phyloP scores from a whole-genome alignment of 768 basidiomycete species.

The Daedaleopsis nitida region DNA sequence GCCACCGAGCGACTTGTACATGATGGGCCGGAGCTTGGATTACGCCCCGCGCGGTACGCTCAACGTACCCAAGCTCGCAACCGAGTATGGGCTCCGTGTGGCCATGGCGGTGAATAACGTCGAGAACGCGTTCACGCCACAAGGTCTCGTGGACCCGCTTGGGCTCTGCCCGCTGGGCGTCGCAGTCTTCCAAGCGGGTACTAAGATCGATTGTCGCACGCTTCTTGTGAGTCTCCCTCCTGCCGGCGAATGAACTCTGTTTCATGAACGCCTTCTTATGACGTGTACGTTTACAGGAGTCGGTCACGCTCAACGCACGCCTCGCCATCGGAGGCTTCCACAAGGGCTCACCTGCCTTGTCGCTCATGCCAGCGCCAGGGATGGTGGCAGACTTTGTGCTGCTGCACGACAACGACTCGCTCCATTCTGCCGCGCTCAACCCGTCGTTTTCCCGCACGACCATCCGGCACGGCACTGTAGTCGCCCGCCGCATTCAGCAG shows the following conservation, averaged over 20 bases:
- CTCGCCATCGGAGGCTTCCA: slow-evolving; percentile 39
- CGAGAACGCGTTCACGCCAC: slow-evolving; percentile 69
- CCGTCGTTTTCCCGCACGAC: slow-evolving; percentile 55
- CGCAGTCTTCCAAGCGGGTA: slow-evolving; percentile 60
- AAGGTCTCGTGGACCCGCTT: slow-evolving; percentile 66
- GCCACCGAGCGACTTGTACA: slow-evolving; percentile 68
- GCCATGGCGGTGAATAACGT: slow-evolving; percentile 68
- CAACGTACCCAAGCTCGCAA: slow-evolving; percentile 49
- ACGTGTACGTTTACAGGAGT: slow-evolving; percentile 38
- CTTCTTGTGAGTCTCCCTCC: slow-evolving; percentile 46
- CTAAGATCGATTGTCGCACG: slow-evolving; percentile 43
- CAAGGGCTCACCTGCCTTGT: slow-evolving; percentile 37
- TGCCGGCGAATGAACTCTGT: neutral
- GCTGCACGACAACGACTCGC: slow-evolving; percentile 47
- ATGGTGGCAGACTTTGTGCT: slow-evolving; percentile 61
- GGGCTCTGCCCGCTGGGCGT: slow-evolving; percentile 59
- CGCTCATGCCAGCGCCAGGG: slow-evolving; percentile 26
- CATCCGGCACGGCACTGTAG: slow-evolving; percentile 46
- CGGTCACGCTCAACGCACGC: slow-evolving; percentile 56
- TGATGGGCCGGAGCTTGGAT: slow-evolving; percentile 56
- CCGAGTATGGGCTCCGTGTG: slow-evolving; percentile 47
- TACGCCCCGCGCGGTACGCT: slow-evolving; percentile 53
- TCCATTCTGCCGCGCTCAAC: slow-evolving; percentile 51
- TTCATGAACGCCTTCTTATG: neutral
- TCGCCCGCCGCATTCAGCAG: slow-evolving; percentile 40